Percentiles rank a stretch among this genome's conserved stretches.
These are phyloP conservation scores for Nakazawaea ambrosiae DNA, from an alignment of 805 yeast species.

Conservation along the genomic window DNA sequence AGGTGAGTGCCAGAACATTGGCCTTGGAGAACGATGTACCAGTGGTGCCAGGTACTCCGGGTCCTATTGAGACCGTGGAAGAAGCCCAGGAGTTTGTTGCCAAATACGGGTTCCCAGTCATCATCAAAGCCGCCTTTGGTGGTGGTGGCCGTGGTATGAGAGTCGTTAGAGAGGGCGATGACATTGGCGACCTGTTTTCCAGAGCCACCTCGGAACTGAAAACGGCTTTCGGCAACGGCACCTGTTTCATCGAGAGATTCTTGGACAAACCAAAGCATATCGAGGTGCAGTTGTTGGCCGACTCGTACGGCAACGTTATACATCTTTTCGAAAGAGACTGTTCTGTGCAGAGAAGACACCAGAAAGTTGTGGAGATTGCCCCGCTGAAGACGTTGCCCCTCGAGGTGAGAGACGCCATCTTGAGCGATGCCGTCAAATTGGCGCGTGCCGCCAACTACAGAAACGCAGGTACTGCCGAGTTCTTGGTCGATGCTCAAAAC, in stretches of 20 bases:
- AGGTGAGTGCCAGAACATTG: conserved; percentile 86
- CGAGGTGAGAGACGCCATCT: conserved; percentile 82
- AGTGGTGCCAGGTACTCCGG: conserved; percentile 96
- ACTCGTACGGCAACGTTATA: conserved; percentile 87
- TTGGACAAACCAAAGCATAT: conserved; percentile 95
- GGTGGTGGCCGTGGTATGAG: conserved; percentile 99
- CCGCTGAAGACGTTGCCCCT: conserved; percentile 89
- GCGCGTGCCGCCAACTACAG: conserved; percentile 85
- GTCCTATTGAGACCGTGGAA: conserved; percentile 77
- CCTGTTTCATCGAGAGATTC: conserved; percentile 95
- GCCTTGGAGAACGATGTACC: conserved; percentile 84
- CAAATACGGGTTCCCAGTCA: conserved; percentile 89
- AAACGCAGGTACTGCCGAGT: conserved; percentile 98
- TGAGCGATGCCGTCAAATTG: conserved; percentile 89
- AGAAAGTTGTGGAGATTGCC: conserved; percentile 97
- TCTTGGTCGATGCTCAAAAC: conserved; percentile 85
- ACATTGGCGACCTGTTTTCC: conserved; percentile 80
- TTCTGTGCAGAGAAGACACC: conserved; percentile 99
- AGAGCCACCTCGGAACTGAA: conserved; percentile 94
- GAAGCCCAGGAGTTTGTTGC: conserved; percentile 78
- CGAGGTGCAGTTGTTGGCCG: conserved; percentile 94
- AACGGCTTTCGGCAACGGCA: conserved; percentile 96
- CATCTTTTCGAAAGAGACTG: conserved; percentile 97
- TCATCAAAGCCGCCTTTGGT: conserved; percentile 97
- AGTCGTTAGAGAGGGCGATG: conserved; percentile 95